Evolutionary conservation across 768 basidiomycete species (phyloP), one percentile per base, ranked within the genome.

Genomic region (Melanogaster broomeanus): DNA sequence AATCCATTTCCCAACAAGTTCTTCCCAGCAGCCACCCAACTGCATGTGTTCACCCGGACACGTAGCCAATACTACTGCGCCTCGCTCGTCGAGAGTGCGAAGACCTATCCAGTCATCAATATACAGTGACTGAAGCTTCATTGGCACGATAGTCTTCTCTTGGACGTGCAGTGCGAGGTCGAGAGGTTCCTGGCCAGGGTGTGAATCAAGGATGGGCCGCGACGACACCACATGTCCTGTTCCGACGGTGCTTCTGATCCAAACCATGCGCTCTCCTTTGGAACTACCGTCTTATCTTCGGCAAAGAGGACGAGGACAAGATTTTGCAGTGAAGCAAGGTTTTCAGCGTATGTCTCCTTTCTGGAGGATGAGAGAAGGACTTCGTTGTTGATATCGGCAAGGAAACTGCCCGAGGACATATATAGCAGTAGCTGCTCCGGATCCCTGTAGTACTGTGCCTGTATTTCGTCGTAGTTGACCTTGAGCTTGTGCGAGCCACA

Each of bases 381-480:
- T 64, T 94, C 92, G 61, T 91, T 92, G 72, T 94, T 94, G 68
- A 94, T 83, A 13, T 76, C 75, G 0, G 88, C 69, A 19, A 94
- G 75, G 71, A 93, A 94, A 42, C 72, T 74, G 65, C 84, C 88
- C 3, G 79, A 66, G 2, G 67, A 58, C 33, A 88, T 75, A 60
- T 93, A 93, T 1, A 67, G 62, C 6, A 73, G 72, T 27, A 88
- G 68, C 37, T 81, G 81, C 15, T 64, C 65, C 9, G 87, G 83
- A 68, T 94, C 91, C 21, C 92, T 84, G 70, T 77, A 94, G 62
- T 93, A 94, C 64, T 94, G 92, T 1, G 92, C 92, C 88, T 93
- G 57, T 15, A 9, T 33, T 16, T n/a, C 34, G 28, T 30, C 25
- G 34, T 25, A 25, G 34, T 12, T 33, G 33, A 38, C 42, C 37